Base-by-base conservation (phyloP, 306 rosid species). In the Prinsepia uniflora region DNA sequence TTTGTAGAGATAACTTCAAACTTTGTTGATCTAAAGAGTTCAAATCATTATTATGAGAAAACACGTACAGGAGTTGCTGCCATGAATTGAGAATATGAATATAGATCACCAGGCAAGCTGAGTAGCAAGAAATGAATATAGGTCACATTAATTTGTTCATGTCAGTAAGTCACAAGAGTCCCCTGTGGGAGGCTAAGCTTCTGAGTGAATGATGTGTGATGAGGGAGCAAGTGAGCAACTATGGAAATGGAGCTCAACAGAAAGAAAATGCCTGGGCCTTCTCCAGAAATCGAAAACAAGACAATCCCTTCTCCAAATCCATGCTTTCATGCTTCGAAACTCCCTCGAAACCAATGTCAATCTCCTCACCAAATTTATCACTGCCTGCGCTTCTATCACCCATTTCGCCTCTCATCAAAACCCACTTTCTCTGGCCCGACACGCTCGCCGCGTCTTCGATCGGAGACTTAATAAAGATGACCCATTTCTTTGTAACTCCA, bases 331-430 rank as follows among this genome's bases (percentile, higher is more conserved):
- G 70, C 87, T 88, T 58, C 76, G 76, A 40, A 79, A 86, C 72
- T 78, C 90, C n/a, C 86, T 88, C 48, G 72, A 83, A 15, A 53
- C 67, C 65, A 91, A 91, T 22, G 65, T 79, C 77, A 86, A 85
- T 67, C 92, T 85, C 72, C 85, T 88, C 65, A 56, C 97, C 43
- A 83, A 85, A n/a, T 84, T 88, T 82, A 83, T 90, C 72, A 20
- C 87, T 11, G 47, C 84, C 70, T 81, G 73, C 72, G 55, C 84
- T 30, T 78, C 89, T 64, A 49, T 80, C 49, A 63, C 82, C 12
- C 52, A 53, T 10, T 20, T 40, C 6, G 54, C 63, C 65, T n/a
- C 68, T 9, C 67, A 36, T 7, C 71, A 58, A 17, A 55, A 46
- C 74, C 73, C 86, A 10, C 53, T 72, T 7, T 44, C 71, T 39